Conservation (phyloP, 345 rosid species). For the Eucalyptus erythrocorys region DNA sequence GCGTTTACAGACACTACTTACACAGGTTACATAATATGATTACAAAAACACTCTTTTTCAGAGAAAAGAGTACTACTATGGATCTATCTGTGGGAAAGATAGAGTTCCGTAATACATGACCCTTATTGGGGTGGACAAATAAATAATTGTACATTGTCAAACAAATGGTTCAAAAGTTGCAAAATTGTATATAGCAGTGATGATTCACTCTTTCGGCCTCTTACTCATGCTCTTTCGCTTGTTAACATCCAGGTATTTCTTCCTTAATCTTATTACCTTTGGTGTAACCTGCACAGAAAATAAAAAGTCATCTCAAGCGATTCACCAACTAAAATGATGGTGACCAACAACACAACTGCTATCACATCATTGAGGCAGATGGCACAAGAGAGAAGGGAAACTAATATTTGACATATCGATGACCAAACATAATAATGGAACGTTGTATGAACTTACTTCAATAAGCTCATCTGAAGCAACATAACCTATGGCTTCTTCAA, state of each 20-base stretch:
- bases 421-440: not conserved
- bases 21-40: not conserved
- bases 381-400: not conserved
- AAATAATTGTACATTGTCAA: not conserved
- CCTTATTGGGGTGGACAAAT: not conserved
- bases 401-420: not conserved
- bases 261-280: slow-evolving; percentile 73
- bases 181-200: not conserved
- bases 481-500: slow-evolving; percentile 96
- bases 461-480: slow-evolving; percentile 96
- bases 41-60: not conserved
- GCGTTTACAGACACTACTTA: not conserved
- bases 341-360: not conserved
- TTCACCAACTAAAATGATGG: not conserved
- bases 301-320: not conserved
- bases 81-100: not conserved
- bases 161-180: not conserved
- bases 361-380: not conserved
- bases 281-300: slow-evolving; percentile 68
- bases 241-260: slow-evolving; percentile 80
- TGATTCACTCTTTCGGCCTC: slow-evolving; percentile 53
- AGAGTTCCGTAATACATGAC: not conserved
- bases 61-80: not conserved
- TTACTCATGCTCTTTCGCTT: slow-evolving; percentile 85
- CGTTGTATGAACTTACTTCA: slow-evolving; percentile 35